Percentiles rank a stretch among this genome's conserved stretches.
These are phyloP conservation scores for Kwoniella shivajii DNA, from an alignment of 1,284 basidiomycete genomes.

Conservation along the genomic window DNA sequence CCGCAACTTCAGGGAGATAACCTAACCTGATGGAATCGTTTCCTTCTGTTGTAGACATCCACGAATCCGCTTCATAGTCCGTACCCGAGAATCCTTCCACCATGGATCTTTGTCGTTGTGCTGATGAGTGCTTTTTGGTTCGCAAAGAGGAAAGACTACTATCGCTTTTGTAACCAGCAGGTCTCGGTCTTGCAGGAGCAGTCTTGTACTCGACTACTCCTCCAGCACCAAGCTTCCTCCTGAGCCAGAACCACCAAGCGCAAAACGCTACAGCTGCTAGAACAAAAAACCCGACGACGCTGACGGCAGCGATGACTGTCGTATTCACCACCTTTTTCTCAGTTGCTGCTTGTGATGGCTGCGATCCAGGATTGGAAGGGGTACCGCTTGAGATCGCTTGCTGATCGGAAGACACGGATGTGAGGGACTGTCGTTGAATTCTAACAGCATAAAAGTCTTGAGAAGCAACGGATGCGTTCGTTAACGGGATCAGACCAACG, in stretches of 20 bases:
- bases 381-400: slow-evolving; percentile 16
- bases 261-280: slow-evolving; percentile 46
- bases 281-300: slow-evolving; percentile 48
- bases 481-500: slow-evolving; percentile 47
- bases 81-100: slow-evolving; percentile 46
- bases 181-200: slow-evolving; percentile 6
- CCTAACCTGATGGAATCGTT: slow-evolving; percentile 37
- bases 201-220: slow-evolving; percentile 39
- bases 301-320: slow-evolving; percentile 40
- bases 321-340: slow-evolving; percentile 36
- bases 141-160: slow-evolving; percentile 29
- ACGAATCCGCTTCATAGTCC: slow-evolving; percentile 49
- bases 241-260: slow-evolving; percentile 52
- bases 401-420: slow-evolving; percentile 36
- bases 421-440: slow-evolving; percentile 37
- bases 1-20: slow-evolving; percentile 33
- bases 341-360: background rate
- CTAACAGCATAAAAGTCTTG: slow-evolving; percentile 53
- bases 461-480: slow-evolving; percentile 43
- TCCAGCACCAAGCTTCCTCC: slow-evolving; percentile 44
- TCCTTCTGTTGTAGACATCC: slow-evolving; percentile 37
- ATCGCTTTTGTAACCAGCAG: slow-evolving; percentile 20
- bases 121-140: slow-evolving; percentile 45
- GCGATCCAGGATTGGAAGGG: slow-evolving; percentile 9
- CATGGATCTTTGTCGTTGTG: slow-evolving; percentile 49